phyloP scores from a whole-genome alignment of 164 flowering plant species.

The Euptelea pleiosperma region DNA sequence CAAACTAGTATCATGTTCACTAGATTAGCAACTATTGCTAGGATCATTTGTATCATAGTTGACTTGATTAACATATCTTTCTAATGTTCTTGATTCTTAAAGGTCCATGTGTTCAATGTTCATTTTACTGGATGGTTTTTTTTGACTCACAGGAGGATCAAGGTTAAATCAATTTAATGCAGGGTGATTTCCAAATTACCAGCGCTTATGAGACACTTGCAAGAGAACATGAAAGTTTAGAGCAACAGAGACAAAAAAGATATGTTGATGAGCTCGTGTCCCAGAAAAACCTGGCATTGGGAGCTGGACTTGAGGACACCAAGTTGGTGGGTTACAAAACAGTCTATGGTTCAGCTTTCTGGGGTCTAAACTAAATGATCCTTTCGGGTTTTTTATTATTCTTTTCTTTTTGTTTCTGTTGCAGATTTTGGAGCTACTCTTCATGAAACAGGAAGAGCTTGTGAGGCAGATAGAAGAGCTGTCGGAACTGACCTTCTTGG shows the following conservation, averaged over 20 bases:
- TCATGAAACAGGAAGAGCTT: conserved; percentile 27
- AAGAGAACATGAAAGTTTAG: conserved; percentile 6
- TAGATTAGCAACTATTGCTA: too few species aligned
- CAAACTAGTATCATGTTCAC: too few species aligned
- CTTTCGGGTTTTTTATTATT: background rate
- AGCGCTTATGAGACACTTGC: background rate
- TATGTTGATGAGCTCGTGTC: conserved; percentile 9
- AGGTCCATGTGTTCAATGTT: too few species aligned
- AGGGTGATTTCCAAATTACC: conserved; percentile 12
- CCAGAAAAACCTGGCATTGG: conserved; percentile 36
- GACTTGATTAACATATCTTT: too few species aligned
- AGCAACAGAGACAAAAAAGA: conserved; percentile 5
- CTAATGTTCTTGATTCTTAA: too few species aligned
- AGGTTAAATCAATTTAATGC: conserved; percentile 23
- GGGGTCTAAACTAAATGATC: background rate
- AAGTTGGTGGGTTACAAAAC: conserved; percentile 31
- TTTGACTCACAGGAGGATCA: too few species aligned
- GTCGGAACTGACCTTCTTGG: conserved; percentile 17
- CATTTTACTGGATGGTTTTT: too few species aligned
- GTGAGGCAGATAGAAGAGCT: conserved; percentile 34
- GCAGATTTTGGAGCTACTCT: conserved; percentile 33
- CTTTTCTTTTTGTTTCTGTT: background rate
- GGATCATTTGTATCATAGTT: too few species aligned
- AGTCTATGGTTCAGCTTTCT: conserved; percentile 10
- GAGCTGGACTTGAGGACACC: conserved; percentile 35